phyloP scores from a whole-genome alignment of 2,329 filamentous ascomycete genomes.

The Cercospora sojina region DNA sequence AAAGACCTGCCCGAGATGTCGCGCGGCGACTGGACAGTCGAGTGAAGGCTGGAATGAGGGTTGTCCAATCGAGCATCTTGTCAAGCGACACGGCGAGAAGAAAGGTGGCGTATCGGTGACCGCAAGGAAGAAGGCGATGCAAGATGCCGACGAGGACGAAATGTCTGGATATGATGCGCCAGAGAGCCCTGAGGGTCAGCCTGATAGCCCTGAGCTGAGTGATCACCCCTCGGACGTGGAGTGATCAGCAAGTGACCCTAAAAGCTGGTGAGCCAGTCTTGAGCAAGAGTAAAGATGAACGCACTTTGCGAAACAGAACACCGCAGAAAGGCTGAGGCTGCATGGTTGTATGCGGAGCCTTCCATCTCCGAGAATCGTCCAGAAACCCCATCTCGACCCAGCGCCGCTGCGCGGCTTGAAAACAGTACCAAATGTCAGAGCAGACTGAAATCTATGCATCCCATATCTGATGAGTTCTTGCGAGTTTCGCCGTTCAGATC shows the following conservation, averaged over 20 bases:
- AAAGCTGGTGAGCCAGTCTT: neutral
- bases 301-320: neutral
- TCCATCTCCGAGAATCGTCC: neutral
- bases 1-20: slow-evolving; percentile 60
- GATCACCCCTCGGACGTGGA: slow-evolving; percentile 29
- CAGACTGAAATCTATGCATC: neutral
- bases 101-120: slow-evolving; percentile 44
- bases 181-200: slow-evolving; percentile 18
- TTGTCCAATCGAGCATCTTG: slow-evolving; percentile 64
- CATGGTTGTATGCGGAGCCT: neutral
- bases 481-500: neutral
- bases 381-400: neutral
- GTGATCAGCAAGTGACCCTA: slow-evolving; percentile 38
- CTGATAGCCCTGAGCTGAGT: slow-evolving; percentile 30
- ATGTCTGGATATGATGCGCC: slow-evolving; percentile 74
- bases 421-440: neutral
- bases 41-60: slow-evolving; percentile 63
- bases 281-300: neutral
- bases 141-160: slow-evolving; percentile 78
- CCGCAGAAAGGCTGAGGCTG: neutral
- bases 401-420: neutral
- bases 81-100: slow-evolving; percentile 56
- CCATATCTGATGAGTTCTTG: neutral
- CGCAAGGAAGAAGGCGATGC: slow-evolving; percentile 51
- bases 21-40: slow-evolving; percentile 59